Evolutionary conservation across 1,284 basidiomycete genomes (phyloP).

Genomic region (Leccinum subrobustum): DNA sequence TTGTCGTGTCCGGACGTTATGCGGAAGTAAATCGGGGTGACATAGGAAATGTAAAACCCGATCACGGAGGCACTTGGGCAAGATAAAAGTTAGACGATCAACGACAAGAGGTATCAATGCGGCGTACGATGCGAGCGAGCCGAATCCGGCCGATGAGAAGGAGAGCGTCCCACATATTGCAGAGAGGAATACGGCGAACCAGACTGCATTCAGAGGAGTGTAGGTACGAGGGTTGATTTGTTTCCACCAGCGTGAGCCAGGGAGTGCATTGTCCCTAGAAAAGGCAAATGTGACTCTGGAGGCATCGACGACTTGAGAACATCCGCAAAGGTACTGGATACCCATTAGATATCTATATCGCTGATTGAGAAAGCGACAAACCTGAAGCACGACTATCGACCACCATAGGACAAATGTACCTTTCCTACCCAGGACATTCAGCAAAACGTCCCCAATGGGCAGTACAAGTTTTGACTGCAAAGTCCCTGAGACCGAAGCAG

Average conservation of each 20-base stretch:
- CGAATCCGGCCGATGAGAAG: conserved; percentile 57
- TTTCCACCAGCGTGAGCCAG: conserved; percentile 66
- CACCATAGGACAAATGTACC: conserved; percentile 68
- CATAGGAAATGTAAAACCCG: conserved; percentile 45
- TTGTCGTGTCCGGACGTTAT: conserved; percentile 59
- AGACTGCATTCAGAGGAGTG: conserved; percentile 67
- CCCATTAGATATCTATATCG: neutral
- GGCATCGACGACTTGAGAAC: conserved; percentile 68
- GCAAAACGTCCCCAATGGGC: conserved; percentile 64
- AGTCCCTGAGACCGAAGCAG: conserved; percentile 50
- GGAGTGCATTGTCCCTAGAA: conserved; percentile 65
- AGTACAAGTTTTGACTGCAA: conserved; percentile 49
- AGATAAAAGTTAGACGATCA: neutral
- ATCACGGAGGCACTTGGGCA: conserved; percentile 54
- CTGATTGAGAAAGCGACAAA: conserved; percentile 18
- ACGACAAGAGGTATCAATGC: neutral
- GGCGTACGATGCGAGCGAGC: conserved; percentile 58
- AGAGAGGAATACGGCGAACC: conserved; percentile 59
- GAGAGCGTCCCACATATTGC: conserved; percentile 58
- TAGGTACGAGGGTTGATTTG: conserved; percentile 50
- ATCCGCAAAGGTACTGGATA: conserved; percentile 44
- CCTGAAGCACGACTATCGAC: conserved; percentile 64
- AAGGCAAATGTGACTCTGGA: conserved; percentile 72
- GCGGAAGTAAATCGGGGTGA: conserved; percentile 61
- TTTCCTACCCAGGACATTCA: conserved; percentile 56